Percentiles rank a stretch among this genome's conserved stretches.
These are phyloP conservation scores for Cymbopogon citratus DNA, from an alignment of 176 grass and related monocot genomes.

Conservation along the genomic window DNA sequence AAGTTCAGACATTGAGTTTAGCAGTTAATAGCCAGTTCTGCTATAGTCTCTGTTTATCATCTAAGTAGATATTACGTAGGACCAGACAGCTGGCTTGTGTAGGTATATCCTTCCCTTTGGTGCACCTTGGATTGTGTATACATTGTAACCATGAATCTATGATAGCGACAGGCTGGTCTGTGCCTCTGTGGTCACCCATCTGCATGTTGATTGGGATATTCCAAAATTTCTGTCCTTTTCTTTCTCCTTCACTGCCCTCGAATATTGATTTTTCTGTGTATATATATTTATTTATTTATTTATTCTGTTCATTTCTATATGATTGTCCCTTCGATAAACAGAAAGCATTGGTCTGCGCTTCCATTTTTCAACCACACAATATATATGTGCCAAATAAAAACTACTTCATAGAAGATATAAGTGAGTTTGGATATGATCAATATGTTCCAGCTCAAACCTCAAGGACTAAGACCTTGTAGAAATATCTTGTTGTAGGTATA, in stretches of 20 bases:
- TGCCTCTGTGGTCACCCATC: not conserved
- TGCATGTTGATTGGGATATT: constrained; percentile 3
- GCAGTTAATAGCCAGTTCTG: not conserved
- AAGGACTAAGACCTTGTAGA: not conserved
- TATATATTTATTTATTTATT: not conserved
- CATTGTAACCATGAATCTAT: not conserved
- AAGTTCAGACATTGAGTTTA: not conserved
- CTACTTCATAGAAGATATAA: not conserved
- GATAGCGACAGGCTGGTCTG: constrained; percentile 5
- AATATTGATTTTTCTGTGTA: not conserved
- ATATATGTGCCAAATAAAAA: not conserved
- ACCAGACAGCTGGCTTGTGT: not conserved
- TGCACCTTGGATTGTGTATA: not conserved
- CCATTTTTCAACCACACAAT: not conserved
- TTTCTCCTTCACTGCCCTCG: not conserved
- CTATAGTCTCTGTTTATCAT: not conserved
- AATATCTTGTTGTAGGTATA: not conserved
- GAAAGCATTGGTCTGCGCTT: not conserved
- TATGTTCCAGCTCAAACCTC: not conserved
- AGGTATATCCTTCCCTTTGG: not conserved
- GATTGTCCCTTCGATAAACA: not conserved
- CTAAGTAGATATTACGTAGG: not conserved
- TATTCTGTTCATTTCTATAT: not conserved
- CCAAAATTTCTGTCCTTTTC: not conserved
- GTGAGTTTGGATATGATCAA: not conserved